A percentile compares a stretch with the other conserved stretches of the same genome.
phyloP scores from a whole-genome alignment of 202 grass and related monocot genomes.

The Schoenoplectus tabernaemontani region DNA sequence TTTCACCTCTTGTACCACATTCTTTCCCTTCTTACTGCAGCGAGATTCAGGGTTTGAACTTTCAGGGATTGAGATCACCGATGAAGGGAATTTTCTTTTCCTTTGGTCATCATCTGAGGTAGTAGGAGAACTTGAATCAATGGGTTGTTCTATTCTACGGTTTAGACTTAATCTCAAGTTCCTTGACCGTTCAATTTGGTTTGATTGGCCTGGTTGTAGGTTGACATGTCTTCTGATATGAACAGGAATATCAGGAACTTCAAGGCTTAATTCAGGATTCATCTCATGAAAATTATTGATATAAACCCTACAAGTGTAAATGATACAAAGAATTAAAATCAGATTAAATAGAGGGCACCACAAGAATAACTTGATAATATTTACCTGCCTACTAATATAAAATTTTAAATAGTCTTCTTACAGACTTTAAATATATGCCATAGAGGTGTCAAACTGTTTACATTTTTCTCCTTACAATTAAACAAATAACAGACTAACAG shows the following conservation, averaged over 20 bases:
- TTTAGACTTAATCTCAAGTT: slow-evolving; percentile 12
- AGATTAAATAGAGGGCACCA: background rate
- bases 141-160: slow-evolving; percentile 5
- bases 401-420: background rate
- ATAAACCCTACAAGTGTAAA: slow-evolving; percentile 12
- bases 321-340: background rate
- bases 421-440: background rate
- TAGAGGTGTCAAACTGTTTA: too few relatives aligned
- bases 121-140: slow-evolving; percentile 21
- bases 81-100: slow-evolving; percentile 10
- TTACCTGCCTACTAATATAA: background rate
- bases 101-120: slow-evolving; percentile 7
- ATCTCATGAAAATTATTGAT: slow-evolving; percentile 32
- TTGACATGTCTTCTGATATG: slow-evolving; percentile 29
- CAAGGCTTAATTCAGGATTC: slow-evolving; percentile 47
- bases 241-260: slow-evolving; percentile 74
- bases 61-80: background rate
- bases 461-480: too few relatives aligned
- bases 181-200: slow-evolving; percentile 18
- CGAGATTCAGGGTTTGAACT: slow-evolving; percentile 10
- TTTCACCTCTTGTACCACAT: slow-evolving; percentile 29
- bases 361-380: background rate
- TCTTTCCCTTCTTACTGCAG: slow-evolving; percentile 27
- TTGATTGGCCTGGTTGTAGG: slow-evolving; percentile 19
- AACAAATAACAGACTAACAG: too few relatives aligned